phyloP scores from a whole-genome alignment of 1,284 basidiomycete genomes.

The Rhodotorula mucilaginosa region DNA sequence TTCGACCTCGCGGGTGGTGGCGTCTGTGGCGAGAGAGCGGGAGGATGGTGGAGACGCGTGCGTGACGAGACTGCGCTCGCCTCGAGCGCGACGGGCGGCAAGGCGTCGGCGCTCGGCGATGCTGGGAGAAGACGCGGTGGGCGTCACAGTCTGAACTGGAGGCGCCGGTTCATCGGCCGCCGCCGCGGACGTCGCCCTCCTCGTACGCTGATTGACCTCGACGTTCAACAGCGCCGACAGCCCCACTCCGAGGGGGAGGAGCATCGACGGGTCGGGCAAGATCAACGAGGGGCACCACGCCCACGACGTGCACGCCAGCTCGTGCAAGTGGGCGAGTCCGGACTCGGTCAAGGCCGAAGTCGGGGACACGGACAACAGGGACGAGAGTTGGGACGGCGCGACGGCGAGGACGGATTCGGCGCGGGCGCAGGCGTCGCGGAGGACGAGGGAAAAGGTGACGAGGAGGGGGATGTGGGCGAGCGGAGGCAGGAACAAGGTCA shows the following conservation, averaged over 20 bases:
- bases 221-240: conserved; percentile 72
- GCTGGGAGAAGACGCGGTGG: not conserved
- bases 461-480: conserved; percentile 71
- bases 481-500: conserved; percentile 63
- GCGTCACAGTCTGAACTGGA: not conserved
- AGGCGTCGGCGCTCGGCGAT: conserved; percentile 23
- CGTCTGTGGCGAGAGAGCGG: not conserved
- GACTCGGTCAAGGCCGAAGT: conserved; percentile 49
- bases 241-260: conserved; percentile 68
- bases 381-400: conserved; percentile 2
- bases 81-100: conserved; percentile 10
- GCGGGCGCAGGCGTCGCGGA: conserved; percentile 55
- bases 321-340: conserved; percentile 26
- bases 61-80: conserved; percentile 5
- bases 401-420: conserved; percentile 24
- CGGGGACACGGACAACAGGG: conserved; percentile 48
- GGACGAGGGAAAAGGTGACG: conserved; percentile 61
- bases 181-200: conserved; percentile 1
- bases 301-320: conserved; percentile 69
- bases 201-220: conserved; percentile 54
- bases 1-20: not conserved
- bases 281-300: conserved; percentile 67
- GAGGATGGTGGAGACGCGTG: not conserved
- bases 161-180: not conserved
- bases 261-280: conserved; percentile 66